Evolutionary conservation across 2,329 filamentous ascomycete genomes (phyloP), one percentile per base, ranked within the genome.

Genomic region (Cryphonectria japonica): DNA sequence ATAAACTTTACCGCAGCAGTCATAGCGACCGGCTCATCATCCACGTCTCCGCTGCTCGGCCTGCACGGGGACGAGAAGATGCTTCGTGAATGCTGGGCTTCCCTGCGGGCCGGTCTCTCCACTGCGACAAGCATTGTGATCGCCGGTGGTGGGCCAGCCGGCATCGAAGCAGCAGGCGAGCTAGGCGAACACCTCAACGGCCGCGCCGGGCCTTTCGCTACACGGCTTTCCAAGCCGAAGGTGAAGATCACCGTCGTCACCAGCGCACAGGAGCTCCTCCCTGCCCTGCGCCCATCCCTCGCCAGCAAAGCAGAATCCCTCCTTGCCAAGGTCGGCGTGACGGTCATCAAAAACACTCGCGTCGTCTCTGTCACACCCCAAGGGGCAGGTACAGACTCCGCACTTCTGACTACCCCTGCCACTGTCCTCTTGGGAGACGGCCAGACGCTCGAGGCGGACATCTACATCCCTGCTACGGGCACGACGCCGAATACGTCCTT

Each of bases 181-280:
- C 77, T 87, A 0, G 87, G 84, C 39, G 84, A 87, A 73, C 79
- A 82, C 73, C 79, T 88, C 22, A 88, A 88, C 70, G 83, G 85
- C 0, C 78, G 78, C 1, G 76, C 82, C 0, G 80, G 83, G 5
- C 80, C 77, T 77, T 80, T 85, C 71, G 76, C 66, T 59, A 78
- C 78, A 2, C 78, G 75, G 29, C 70, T 76, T 2, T 70, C 70
- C 2, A 76, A 76, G 16, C 81, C 82, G 2, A 82, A 81, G 22
- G 81, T 84, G 1, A 46, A 74, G 0, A 85, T 87, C 50, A 87
- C 82, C 0, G 71, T 87, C 2, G 77, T 87, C 32, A 85, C 82
- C 0, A 76, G 79, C 1, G 77, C 73, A 0, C 46, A 77, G 1
- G 75, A 79, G 37, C 78, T 87, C 41, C 79, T 87, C 0, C 83